Conservation (phyloP, 2,329 filamentous ascomycete species). For the Aspergillus quadrilineatus region DNA sequence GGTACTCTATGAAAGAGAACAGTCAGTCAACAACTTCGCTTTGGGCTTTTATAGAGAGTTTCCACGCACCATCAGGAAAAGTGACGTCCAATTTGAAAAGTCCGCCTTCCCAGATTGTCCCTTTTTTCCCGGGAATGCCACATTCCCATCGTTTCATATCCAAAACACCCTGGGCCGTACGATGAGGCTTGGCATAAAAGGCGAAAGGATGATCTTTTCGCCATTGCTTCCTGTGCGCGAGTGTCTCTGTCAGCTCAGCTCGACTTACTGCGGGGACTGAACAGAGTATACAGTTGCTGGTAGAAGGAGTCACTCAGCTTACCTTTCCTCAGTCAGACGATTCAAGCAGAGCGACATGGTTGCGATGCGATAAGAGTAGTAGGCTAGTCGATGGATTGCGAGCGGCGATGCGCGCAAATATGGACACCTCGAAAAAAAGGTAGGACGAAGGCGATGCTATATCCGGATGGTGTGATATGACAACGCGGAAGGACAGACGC, state of each 20-base stretch:
- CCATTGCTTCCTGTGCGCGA: slow-evolving; percentile 80
- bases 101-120: slow-evolving; percentile 97
- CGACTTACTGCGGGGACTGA: background rate
- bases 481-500: no score
- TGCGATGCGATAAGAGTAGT: background rate
- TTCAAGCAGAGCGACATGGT: slow-evolving; percentile 85
- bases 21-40: slow-evolving; percentile 16
- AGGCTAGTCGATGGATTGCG: background rate
- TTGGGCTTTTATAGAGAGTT: background rate
- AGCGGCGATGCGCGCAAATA: background rate
- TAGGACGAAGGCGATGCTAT: background rate
- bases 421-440: background rate
- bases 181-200: slow-evolving; percentile 87
- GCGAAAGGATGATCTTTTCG: slow-evolving; percentile 95
- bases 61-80: slow-evolving; percentile 81
- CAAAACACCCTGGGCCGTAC: slow-evolving; percentile 74
- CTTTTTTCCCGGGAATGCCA: slow-evolving; percentile 90
- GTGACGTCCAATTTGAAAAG: slow-evolving; percentile 90
- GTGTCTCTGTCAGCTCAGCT: slow-evolving; percentile 17
- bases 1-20: slow-evolving; percentile 68
- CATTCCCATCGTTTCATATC: slow-evolving; percentile 97
- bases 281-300: background rate
- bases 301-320: slow-evolving; percentile 33
- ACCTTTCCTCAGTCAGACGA: slow-evolving; percentile 85
- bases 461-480: background rate